Base-by-base conservation (phyloP, 2,329 filamentous ascomycete genomes). In the Xylaria sp. region DNA sequence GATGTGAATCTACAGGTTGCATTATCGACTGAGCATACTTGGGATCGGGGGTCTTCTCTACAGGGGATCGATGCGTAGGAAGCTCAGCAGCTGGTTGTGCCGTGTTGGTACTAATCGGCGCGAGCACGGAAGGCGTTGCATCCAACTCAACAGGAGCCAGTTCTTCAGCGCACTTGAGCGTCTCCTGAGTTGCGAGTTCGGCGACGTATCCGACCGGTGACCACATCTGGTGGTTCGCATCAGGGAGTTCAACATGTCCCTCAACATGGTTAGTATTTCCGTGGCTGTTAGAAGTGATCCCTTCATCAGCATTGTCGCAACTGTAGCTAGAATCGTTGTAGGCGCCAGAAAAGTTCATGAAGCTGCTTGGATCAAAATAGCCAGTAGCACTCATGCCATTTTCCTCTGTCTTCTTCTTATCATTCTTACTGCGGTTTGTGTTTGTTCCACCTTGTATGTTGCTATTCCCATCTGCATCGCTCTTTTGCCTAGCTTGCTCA, bases 361-460 rank as follows among this genome's bases (percentile, higher is more conserved):
- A 80, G 61, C 74, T 78, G 62, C 81, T 80, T 2, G 79, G 78
- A 61, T 81, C 78, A 60, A 82, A 82, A 59, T 80, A 79, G 1
- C 48, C 72, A 65, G 35, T 69, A 63, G 54, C 72, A 63, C 48
- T 73, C 74, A 61, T 76, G 67, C 72, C 69, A 18, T 71, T 68
- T 19, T 69, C 67, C 5, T 73, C 55, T 1, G 57, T 48, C 55
- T 19, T 34, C 59, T 35, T 55, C 48, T 63, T 64, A 49, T 63
- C 63, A 52, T 48, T 66, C 44, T 60, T 64, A 52, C 66, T 60
- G 3, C 59, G 63, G 44, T 59, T 65, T 52, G 58, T 56, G 4
- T 67, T 59, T 2, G 65, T 65, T 3, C 66, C 62, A n/a, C 57
- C 65, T 42, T 62, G 63, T 11, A 62, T 56, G 51, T 66, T 54